Evolutionary conservation across 2,329 filamentous ascomycete species (phyloP).

Genomic region (Aspergillus sojae): DNA sequence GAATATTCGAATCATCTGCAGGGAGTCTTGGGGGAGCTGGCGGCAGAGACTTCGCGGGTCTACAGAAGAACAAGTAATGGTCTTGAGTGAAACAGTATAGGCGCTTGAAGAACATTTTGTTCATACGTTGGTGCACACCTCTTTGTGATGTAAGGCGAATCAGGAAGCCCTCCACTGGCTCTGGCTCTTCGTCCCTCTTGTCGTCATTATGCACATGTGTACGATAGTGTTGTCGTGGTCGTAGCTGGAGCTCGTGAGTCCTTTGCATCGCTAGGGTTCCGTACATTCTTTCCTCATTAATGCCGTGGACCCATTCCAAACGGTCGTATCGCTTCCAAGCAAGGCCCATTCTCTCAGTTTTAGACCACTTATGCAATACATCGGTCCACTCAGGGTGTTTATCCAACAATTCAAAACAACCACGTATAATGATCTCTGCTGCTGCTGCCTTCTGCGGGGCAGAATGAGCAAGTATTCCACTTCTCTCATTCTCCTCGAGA

Average conservation of each 20-base stretch:
- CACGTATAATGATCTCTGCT: conserved; percentile 58
- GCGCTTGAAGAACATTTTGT: conserved; percentile 65
- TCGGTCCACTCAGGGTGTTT: conserved; percentile 61
- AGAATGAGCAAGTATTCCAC: conserved; percentile 42
- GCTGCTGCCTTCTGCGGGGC: conserved; percentile 56
- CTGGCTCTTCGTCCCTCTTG: conserved; percentile 56
- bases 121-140: conserved; percentile 60
- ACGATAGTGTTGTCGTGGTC: conserved; percentile 67
- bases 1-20: conserved; percentile 49
- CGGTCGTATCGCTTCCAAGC: conserved; percentile 72
- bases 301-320: conserved; percentile 68
- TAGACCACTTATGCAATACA: conserved; percentile 62
- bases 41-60: conserved; percentile 61
- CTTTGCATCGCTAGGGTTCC: conserved; percentile 68
- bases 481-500: conserved; percentile 44
- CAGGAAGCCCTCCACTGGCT: conserved; percentile 67
- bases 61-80: conserved; percentile 64
- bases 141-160: conserved; percentile 66
- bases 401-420: conserved; percentile 62
- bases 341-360: conserved; percentile 62
- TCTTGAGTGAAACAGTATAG: conserved; percentile 68
- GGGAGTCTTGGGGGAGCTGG: conserved; percentile 61
- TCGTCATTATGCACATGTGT: conserved; percentile 48
- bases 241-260: conserved; percentile 67
- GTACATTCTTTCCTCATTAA: conserved; percentile 69